Base-by-base conservation (phyloP, 176 grass and related monocot species). In the Stipa capillata region DNA sequence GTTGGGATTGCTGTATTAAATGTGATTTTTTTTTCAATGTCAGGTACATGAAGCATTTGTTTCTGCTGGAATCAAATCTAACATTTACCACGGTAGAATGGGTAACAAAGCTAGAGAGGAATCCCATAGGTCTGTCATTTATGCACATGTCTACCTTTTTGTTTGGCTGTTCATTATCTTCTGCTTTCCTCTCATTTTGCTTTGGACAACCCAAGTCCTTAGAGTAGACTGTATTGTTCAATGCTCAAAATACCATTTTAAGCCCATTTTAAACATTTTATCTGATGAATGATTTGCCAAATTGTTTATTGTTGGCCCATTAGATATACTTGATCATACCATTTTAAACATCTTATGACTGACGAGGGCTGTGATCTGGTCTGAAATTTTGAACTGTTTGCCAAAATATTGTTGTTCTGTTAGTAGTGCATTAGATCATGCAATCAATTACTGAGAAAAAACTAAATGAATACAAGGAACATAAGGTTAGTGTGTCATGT, bases 31-130 rank as follows among this genome's bases (percentile, higher is more conserved):
- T 49, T 35, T 34, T n/a, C n/a, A n/a, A n/a, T 78, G 34, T 66
- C 83, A 97, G 95, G 72, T 97, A 68, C 85, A 89, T 41, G 68
- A 90, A 70, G 86, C 88, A 86, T 83, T 97, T 65, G 73, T 79
- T 48, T 70, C 72, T 87, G 87, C 95, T 39, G 95, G 95, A 90
- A 92, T 94, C 63, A 90, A 86, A 73, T 48, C 95, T 73, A 86
- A 90, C 83, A 90, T 92, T 57, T 94, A 97, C 84, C 89, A 94
- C 21, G 95, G 95, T 48, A 77, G 89, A 90, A 89, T 97, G 95
- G 85, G 95, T 18, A 69, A 36, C 64, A 89, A 84, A 87, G 92
- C 87, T 60, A 86, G 95, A 76, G 91, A 92, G 84, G 83, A 92
- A 81, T 87, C 85, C 6, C 95, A 97, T 82, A 97, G 95, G 95